A percentile compares a stretch with the other conserved stretches of the same genome.
Evolutionary conservation across 352 stramenopile genomes (phyloP).

Genomic region (Globisporangium canariense): DNA sequence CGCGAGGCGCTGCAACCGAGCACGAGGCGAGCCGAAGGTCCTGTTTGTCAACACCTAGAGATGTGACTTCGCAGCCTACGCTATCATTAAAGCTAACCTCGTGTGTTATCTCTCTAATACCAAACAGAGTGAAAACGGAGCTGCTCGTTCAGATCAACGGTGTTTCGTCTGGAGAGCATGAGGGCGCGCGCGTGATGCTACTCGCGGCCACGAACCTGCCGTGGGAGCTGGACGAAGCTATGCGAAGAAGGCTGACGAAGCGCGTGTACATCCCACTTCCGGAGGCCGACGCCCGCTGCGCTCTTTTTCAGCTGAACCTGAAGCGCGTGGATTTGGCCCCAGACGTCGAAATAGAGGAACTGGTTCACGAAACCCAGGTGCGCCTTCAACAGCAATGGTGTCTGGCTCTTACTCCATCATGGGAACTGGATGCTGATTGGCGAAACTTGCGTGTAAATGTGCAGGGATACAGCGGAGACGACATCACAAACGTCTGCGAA

Average conservation of each 20-base stretch:
- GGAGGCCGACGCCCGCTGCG: slow-evolving; percentile 18
- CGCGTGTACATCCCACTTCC: slow-evolving; percentile 50
- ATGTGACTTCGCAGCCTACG: neutral
- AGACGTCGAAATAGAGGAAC: slow-evolving; percentile 53
- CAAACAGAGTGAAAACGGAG: slow-evolving; percentile 95
- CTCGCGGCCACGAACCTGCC: slow-evolving; percentile 96
- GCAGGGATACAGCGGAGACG: slow-evolving; percentile 81
- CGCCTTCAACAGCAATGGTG: neutral
- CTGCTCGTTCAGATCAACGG: slow-evolving; percentile 98
- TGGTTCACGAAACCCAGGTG: slow-evolving; percentile 61
- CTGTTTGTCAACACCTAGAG: neutral
- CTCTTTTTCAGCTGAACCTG: slow-evolving; percentile 37
- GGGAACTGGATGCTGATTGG: neutral
- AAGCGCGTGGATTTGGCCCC: slow-evolving; percentile 29
- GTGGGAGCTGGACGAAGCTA: slow-evolving; percentile 95
- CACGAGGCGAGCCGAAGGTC: slow-evolving; percentile 82
- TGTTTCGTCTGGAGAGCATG: slow-evolving; percentile 39
- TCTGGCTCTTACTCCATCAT: neutral
- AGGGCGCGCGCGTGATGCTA: slow-evolving; percentile 91
- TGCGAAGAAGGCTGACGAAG: slow-evolving; percentile 91
- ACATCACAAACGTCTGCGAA: slow-evolving; percentile 59
- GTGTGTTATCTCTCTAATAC: neutral
- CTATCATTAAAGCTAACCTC: neutral
- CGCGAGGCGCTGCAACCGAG: slow-evolving; percentile 61
- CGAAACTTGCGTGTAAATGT: neutral